Base-by-base conservation (phyloP, 1,139 yeast species). In the Yamadazyma kanchanaburiensis region DNA sequence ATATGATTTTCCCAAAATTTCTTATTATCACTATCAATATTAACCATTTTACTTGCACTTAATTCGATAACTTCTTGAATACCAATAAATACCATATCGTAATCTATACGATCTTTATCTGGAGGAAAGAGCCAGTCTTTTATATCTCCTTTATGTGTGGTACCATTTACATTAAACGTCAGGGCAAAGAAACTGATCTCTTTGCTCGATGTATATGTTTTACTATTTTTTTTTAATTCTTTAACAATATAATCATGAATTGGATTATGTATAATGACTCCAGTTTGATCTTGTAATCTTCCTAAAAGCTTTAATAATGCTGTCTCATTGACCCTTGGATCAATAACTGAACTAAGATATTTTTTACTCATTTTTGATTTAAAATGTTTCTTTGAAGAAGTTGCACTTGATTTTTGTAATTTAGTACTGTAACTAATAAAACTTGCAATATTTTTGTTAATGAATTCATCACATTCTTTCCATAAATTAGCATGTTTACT, bases 31-130 rank as follows among this genome's bases (percentile, higher is more conserved):
- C 84, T 75, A 54, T 91, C 95, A 1, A 87, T 80, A 30, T 80
- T 78, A 38, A 91, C 71, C 74, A 91, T 88, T 50, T 88, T 91
- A 2, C 94, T 86, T 0, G 99, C 87, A 4, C 89, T 82, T 29
- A 94, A 63, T 54, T 89, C 97, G 9, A 91, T 91, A 31, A 91
- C 80, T 51, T 94, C 99, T 55, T 94, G 96, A 33, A 94, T 64
- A 2, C 96, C 97, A 40, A 94, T 69, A 17, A 84, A 77, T 24
- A 84, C 85, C 12, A 91, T 52, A 51, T 89, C 96, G 34, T 85
- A 55, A 9, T 28, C 42, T 37, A 25, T 28, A 8, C 12, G 15
- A 38, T 30, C 27, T 38, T 31, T 15, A 18, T 25, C 32, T 10
- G 34, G 34, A 0, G 88, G 87, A 38, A 70, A 77, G 3, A 83